These are phyloP conservation scores for Vachellia collinsii DNA, from an alignment of 306 rosid species.

Conservation along the genomic window DNA sequence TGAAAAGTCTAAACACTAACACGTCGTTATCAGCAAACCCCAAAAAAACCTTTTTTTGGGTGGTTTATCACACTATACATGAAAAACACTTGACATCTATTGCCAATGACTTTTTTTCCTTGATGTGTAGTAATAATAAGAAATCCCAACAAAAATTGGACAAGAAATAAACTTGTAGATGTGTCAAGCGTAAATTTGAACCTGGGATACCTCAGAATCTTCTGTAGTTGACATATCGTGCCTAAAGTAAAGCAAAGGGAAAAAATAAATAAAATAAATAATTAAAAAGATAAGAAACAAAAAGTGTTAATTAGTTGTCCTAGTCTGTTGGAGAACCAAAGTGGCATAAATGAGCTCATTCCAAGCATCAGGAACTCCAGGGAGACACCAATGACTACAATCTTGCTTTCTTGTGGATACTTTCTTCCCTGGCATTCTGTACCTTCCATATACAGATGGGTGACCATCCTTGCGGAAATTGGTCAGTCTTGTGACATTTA, in stretches of 20 bases:
- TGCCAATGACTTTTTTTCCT: not conserved
- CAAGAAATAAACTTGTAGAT: not conserved
- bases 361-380: slow-evolving; percentile 97
- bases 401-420: slow-evolving; percentile 71
- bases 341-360: slow-evolving; percentile 86
- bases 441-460: slow-evolving; percentile 76
- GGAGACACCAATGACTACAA: slow-evolving; percentile 98
- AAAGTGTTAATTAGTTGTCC: slow-evolving; percentile 36
- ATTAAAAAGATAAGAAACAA: not conserved
- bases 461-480: slow-evolving; percentile 96
- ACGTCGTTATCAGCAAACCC: not conserved
- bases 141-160: not conserved
- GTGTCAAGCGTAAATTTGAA: not conserved
- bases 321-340: slow-evolving; percentile 52
- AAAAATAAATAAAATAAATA: not conserved
- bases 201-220: not conserved
- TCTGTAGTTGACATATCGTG: not conserved
- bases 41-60: not conserved
- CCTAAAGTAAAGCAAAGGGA: not conserved
- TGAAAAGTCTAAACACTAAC: not conserved
- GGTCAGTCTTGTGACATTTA: slow-evolving; percentile 88
- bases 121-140: not conserved
- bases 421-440: slow-evolving; percentile 41
- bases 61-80: not conserved
- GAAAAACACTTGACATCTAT: not conserved